Conservation (phyloP, 768 basidiomycete genomes). For the Pleurotus ostreatus region DNA sequence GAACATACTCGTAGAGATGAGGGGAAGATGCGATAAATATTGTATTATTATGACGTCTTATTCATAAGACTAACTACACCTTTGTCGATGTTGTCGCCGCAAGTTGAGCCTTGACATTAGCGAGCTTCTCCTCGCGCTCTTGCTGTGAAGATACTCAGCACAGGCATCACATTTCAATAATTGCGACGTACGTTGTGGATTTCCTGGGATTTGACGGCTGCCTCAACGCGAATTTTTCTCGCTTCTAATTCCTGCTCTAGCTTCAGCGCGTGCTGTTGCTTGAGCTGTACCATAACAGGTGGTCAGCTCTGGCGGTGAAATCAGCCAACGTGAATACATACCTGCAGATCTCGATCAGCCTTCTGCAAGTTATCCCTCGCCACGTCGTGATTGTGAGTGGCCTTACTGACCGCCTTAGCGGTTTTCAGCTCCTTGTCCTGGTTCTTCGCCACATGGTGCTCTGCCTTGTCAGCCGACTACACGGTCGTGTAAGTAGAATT, state of each 20-base stretch:
- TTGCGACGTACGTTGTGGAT: not conserved
- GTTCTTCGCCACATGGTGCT: not conserved
- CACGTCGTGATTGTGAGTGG: not conserved
- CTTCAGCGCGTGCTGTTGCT: not conserved
- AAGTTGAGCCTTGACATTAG: not conserved
- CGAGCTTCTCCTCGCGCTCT: slow-evolving; percentile 1
- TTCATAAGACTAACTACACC: not conserved
- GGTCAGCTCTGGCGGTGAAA: not conserved
- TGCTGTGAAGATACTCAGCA: not conserved
- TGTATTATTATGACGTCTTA: no score
- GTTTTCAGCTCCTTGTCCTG: slow-evolving; percentile 3
- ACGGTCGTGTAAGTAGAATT: not conserved
- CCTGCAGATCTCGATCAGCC: slow-evolving; percentile 2
- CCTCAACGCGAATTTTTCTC: not conserved
- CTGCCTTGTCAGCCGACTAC: slow-evolving; percentile 4
- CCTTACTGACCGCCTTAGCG: slow-evolving; percentile 4
- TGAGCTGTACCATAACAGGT: not conserved
- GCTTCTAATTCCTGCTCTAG: slow-evolving; percentile 2
- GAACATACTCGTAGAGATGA: no score
- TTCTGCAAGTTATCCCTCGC: not conserved
- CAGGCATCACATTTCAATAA: not conserved
- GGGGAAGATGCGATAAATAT: no score
- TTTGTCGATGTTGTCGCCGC: not conserved
- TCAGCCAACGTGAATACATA: not conserved
- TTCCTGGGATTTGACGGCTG: slow-evolving; percentile 1